phyloP scores from a whole-genome alignment of 129 eudicot genomes.

The Artemisia annua region DNA sequence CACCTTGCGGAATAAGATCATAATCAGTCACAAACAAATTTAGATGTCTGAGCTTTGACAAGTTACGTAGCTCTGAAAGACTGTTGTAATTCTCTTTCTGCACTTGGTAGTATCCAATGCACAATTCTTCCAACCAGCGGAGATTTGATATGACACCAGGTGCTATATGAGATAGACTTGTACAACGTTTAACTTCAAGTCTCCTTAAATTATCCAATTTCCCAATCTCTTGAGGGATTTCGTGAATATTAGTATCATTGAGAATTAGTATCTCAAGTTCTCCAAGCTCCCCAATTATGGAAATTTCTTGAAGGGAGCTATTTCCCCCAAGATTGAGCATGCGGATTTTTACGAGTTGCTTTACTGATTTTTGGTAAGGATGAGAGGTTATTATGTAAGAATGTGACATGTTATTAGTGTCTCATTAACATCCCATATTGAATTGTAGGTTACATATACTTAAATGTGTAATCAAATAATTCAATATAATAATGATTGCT shows the following conservation, averaged over 20 bases:
- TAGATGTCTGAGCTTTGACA: neutral
- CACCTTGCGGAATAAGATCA: neutral
- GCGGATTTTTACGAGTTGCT: slow-evolving; percentile 3
- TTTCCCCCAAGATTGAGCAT: slow-evolving; percentile 1
- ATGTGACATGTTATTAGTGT: too few species aligned
- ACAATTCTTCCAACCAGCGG: neutral
- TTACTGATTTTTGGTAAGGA: slow-evolving; percentile 17
- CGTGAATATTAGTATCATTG: neutral
- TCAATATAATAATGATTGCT: too few species aligned
- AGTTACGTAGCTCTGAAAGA: neutral
- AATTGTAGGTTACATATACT: too few species aligned
- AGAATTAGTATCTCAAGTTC: slow-evolving; percentile 18
- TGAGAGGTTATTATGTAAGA: neutral
- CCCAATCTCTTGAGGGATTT: slow-evolving; percentile 15
- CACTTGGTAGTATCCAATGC: neutral
- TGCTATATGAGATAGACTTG: neutral
- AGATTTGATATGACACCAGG: neutral
- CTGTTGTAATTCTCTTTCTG: neutral
- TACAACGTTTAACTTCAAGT: neutral
- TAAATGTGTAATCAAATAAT: too few species aligned
- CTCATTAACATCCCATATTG: too few species aligned
- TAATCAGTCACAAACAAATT: neutral
- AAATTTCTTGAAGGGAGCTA: neutral
- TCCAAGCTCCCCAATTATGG: slow-evolving; percentile 7
- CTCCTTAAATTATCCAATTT: slow-evolving; percentile 7